Percentiles rank a stretch among this genome's conserved stretches.
Evolutionary conservation across 441 rosid species (phyloP).

Genomic region (Bocquillonia castaneifolia): DNA sequence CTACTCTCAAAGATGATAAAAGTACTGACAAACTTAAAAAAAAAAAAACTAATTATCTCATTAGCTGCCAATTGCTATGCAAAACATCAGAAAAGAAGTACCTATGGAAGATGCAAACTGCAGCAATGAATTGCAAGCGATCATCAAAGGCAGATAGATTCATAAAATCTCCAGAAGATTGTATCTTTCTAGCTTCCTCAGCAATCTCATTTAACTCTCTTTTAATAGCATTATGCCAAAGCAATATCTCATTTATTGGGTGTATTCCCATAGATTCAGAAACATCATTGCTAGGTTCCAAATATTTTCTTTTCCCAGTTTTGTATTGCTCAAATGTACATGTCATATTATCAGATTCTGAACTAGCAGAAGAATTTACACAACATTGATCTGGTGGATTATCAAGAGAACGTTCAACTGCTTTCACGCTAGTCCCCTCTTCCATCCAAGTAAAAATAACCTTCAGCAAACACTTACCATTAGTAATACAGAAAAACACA

Average conservation of each 20-base stretch:
- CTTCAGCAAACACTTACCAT: slow-evolving; percentile 30
- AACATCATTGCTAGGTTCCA: slow-evolving; percentile 31
- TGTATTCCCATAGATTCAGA: slow-evolving; percentile 32
- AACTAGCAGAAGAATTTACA: slow-evolving; percentile 39
- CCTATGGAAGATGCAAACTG: slow-evolving; percentile 72
- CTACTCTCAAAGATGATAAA: not conserved
- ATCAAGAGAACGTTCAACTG: slow-evolving; percentile 25
- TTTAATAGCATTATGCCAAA: slow-evolving; percentile 70
- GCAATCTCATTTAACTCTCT: slow-evolving; percentile 51
- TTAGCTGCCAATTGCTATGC: not conserved
- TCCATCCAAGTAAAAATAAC: slow-evolving; percentile 61
- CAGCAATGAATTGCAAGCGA: slow-evolving; percentile 59
- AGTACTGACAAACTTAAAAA: not conserved
- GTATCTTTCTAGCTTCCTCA: slow-evolving; percentile 48
- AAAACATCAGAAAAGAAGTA: slow-evolving; percentile 27
- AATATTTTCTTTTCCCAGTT: slow-evolving; percentile 47
- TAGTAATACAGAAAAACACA: slow-evolving; percentile 14
- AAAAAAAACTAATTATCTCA: not conserved
- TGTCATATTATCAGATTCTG: slow-evolving; percentile 26
- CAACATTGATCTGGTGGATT: slow-evolving; percentile 23
- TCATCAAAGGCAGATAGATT: slow-evolving; percentile 53
- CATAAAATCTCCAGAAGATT: slow-evolving; percentile 48
- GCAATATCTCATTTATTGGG: slow-evolving; percentile 60
- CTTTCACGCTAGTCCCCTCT: slow-evolving; percentile 27
- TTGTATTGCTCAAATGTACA: slow-evolving; percentile 37